phyloP scores from a whole-genome alignment of 805 yeast genomes.

The Myxozyma mucilagina region DNA sequence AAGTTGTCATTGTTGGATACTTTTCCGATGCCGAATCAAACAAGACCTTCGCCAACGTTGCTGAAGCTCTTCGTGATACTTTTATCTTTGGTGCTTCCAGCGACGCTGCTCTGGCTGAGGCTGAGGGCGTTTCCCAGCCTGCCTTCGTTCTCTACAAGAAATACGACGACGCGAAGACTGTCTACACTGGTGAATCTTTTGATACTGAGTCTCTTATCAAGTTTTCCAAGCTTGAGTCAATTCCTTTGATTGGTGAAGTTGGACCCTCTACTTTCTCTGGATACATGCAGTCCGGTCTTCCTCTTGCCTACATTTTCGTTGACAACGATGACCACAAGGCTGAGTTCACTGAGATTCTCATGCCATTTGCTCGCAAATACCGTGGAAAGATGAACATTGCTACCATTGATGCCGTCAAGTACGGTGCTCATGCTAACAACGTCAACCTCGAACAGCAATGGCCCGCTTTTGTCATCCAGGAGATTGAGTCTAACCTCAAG shows the following conservation, averaged over 20 bases:
- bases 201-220: slow-evolving; percentile 45
- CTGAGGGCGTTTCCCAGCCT: slow-evolving; percentile 46
- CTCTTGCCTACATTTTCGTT: slow-evolving; percentile 88
- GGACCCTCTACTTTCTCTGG: slow-evolving; percentile 72
- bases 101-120: slow-evolving; percentile 46
- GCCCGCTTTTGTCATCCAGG: slow-evolving; percentile 91
- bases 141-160: slow-evolving; percentile 49
- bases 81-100: slow-evolving; percentile 56
- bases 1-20: slow-evolving; percentile 52
- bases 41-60: slow-evolving; percentile 61
- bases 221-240: slow-evolving; percentile 61
- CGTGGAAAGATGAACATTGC: slow-evolving; percentile 85
- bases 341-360: slow-evolving; percentile 53
- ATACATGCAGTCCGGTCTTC: slow-evolving; percentile 71
- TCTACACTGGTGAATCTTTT: slow-evolving; percentile 37
- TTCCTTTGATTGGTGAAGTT: slow-evolving; percentile 87
- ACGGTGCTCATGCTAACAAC: slow-evolving; percentile 82
- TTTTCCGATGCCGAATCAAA: slow-evolving; percentile 54
- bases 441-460: slow-evolving; percentile 80
- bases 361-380: slow-evolving; percentile 66
- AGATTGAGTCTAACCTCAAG: slow-evolving; percentile 64
- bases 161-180: slow-evolving; percentile 40
- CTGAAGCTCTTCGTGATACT: slow-evolving; percentile 63
- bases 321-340: slow-evolving; percentile 65
- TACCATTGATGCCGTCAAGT: slow-evolving; percentile 77